These are phyloP conservation scores for Trichoderma orchidacearum DNA, from an alignment of 495 filamentous ascomycete genomes.

Conservation along the genomic window DNA sequence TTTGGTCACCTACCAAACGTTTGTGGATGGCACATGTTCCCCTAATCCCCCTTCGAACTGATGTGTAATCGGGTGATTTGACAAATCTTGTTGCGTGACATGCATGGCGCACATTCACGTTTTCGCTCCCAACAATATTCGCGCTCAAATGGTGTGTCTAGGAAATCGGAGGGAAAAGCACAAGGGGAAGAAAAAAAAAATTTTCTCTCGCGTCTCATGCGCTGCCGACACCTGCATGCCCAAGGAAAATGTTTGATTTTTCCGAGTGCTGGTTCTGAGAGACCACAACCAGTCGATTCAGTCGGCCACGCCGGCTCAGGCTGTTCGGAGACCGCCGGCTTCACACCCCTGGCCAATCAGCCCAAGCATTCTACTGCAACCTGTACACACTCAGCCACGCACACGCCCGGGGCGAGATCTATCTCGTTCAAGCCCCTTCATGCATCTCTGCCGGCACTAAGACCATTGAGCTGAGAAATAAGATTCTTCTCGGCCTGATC, in stretches of 20 bases:
- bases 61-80: not conserved
- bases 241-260: not conserved
- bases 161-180: not conserved
- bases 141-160: no score
- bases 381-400: not conserved
- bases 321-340: not conserved
- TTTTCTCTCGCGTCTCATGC: not conserved
- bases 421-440: not conserved
- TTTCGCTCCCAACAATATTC: no score
- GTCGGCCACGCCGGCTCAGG: not conserved
- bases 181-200: not conserved
- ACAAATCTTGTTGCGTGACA: not conserved
- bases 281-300: no score
- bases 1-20: not conserved
- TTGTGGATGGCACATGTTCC: not conserved
- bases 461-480: not conserved
- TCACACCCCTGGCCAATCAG: not conserved
- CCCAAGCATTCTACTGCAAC: no score
- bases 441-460: conserved; percentile 1
- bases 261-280: no score
- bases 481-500: not conserved
- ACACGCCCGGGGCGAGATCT: not conserved
- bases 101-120: no score
- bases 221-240: not conserved
- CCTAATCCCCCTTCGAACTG: not conserved